A percentile compares a stretch with the other conserved stretches of the same genome.
Conservation (phyloP, 2,329 filamentous ascomycete genomes). For the Gaeumannomyces sp. region DNA sequence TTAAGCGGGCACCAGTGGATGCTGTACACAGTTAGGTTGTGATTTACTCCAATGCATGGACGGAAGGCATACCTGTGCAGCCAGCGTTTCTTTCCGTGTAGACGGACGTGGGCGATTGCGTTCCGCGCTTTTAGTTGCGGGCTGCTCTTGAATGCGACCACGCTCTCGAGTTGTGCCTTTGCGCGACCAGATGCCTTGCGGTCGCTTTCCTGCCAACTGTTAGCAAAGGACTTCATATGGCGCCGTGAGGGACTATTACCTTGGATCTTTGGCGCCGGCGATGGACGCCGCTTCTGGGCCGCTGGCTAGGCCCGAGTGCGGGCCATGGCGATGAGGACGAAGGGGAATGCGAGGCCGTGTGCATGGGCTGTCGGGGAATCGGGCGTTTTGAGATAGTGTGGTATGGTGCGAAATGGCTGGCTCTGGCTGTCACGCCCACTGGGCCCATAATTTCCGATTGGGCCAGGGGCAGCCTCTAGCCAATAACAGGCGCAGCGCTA, state of each 20-base stretch:
- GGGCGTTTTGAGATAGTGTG: constrained; percentile 2
- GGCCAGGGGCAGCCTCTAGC: not conserved
- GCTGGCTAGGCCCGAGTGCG: constrained; percentile 2
- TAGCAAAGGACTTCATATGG: not conserved
- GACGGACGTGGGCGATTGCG: too few species aligned
- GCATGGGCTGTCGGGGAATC: not conserved
- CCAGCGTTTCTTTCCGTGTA: too few species aligned
- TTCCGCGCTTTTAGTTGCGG: not conserved
- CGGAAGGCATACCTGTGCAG: too few species aligned
- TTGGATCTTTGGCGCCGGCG: not conserved
- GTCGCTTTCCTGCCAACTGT: not conserved
- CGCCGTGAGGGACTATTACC: constrained; percentile 6
- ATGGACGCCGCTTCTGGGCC: not conserved
- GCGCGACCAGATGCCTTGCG: not conserved
- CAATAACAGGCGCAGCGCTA: too few species aligned
- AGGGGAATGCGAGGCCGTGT: not conserved
- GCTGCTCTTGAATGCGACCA: not conserved
- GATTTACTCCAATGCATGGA: too few species aligned
- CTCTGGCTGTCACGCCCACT: not conserved
- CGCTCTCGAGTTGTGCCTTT: constrained; percentile 1
- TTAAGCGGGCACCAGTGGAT: not conserved
- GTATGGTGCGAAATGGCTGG: constrained; percentile 4
- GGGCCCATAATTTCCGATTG: constrained; percentile 5
- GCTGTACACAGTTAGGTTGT: not conserved
- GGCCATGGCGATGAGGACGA: not conserved